Evolutionary conservation across 495 filamentous ascomycete genomes (phyloP), one percentile per base, ranked within the genome.

Genomic region (Penicillium verhagenii): DNA sequence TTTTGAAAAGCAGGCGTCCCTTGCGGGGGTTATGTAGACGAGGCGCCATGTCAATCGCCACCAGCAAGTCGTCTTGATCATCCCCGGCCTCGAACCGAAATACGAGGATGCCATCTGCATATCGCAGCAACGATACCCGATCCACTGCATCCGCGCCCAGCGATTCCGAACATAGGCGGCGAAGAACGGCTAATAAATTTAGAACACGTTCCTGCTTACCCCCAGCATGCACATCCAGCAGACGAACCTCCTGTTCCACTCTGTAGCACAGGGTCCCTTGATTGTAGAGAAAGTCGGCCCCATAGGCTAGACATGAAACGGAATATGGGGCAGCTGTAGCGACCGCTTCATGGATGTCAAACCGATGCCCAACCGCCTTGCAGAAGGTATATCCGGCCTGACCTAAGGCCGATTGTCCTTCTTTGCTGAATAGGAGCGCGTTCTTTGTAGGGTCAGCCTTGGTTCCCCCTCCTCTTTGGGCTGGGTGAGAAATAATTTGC

Each of bases 181-280:
- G 63, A 25, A 84, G 66, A 0, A 87, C 62, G 5, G 57, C 60
- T 21, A 75, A 70, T 33, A 87, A 75, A 59, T 86, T 75, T 26
- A 89, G 63, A 5, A 85, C 82, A 23, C 83, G 70, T 56, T 91
- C 87, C 20, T 68, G 62, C 31, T 50, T 61, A n/a, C 66, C 67
- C 1, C 73, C 72, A 16, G 67, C 55, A 69, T 86, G 82, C 9
- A 90, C 67, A 50, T 90, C 75, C 40, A 89, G 68, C 13, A 89
- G 65, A n/a, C 87, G 85, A 33, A 92, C 74, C 64, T 71, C 76
- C 23, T 79, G 71, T 10, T 76, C 73, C 21, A 74, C 63, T 9
- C 81, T 75, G 58, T 90, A 88, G 53, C 82, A 86, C 7, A 91
- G 71, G 3, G 81, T 69, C 16, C 89, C 88, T 23, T 84, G 75